Conservation (phyloP, 2,329 filamentous ascomycete genomes). For the Aspergillus calidoustus region DNA sequence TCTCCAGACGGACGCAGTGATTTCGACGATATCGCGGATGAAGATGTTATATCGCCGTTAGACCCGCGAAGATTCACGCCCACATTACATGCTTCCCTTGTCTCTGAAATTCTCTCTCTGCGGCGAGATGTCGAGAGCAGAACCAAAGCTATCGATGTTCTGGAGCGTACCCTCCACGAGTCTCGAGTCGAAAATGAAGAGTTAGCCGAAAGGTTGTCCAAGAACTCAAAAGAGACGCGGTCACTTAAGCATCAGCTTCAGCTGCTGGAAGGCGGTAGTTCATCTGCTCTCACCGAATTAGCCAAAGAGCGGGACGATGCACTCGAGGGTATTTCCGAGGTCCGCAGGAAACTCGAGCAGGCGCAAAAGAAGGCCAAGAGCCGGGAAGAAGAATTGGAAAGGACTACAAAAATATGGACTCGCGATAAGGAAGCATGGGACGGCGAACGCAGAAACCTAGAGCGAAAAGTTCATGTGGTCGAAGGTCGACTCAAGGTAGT, state of each 20-base stretch:
- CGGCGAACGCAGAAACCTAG: slow-evolving; percentile 77
- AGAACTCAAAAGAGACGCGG: slow-evolving; percentile 74
- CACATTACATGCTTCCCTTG: slow-evolving; percentile 89
- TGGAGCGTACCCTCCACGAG: slow-evolving; percentile 76
- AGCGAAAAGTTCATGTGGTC: slow-evolving; percentile 86
- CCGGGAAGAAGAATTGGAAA: slow-evolving; percentile 82
- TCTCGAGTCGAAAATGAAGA: slow-evolving; percentile 75
- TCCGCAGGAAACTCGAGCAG: slow-evolving; percentile 75
- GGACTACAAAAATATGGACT: slow-evolving; percentile 79
- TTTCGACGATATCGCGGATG: slow-evolving; percentile 41
- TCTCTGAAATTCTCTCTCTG: slow-evolving; percentile 88
- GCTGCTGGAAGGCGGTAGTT: slow-evolving; percentile 83
- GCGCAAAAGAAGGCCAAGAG: slow-evolving; percentile 76
- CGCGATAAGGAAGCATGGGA: slow-evolving; percentile 86
- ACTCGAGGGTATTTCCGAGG: slow-evolving; percentile 71
- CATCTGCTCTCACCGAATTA: slow-evolving; percentile 82
- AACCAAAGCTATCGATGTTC: slow-evolving; percentile 78
- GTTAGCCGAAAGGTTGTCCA: slow-evolving; percentile 65
- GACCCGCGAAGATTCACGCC: slow-evolving; percentile 94
- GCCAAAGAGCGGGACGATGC: slow-evolving; percentile 85
- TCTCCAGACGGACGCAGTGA: slow-evolving; percentile 44
- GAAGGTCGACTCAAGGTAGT: slow-evolving; percentile 83
- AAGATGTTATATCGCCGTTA: slow-evolving; percentile 74
- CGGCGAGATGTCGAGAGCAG: slow-evolving; percentile 91
- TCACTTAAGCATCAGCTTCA: slow-evolving; percentile 84